phyloP scores from a whole-genome alignment of 176 grass and related monocot genomes.

The Triticum monococcum region DNA sequence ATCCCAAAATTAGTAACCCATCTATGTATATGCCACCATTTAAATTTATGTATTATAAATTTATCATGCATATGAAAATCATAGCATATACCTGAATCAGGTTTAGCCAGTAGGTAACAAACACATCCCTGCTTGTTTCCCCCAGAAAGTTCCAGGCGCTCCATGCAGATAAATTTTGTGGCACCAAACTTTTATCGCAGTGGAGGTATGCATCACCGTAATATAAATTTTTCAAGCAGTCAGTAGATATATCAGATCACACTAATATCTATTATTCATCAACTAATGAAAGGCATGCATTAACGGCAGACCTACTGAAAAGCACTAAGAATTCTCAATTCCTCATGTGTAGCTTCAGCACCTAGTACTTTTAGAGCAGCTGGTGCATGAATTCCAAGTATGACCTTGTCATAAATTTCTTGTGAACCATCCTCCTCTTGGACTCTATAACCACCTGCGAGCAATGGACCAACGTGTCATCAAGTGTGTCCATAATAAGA shows the following conservation, averaged over 20 bases:
- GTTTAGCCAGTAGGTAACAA: slow-evolving; percentile 87
- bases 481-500: too few species aligned
- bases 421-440: slow-evolving; percentile 33
- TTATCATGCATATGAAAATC: too few species aligned
- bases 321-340: slow-evolving; percentile 64
- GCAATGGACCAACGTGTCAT: too few species aligned
- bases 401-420: slow-evolving; percentile 52
- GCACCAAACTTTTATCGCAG: slow-evolving; percentile 63
- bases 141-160: slow-evolving; percentile 85
- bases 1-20: too few species aligned
- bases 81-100: slow-evolving; percentile 54
- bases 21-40: too few species aligned
- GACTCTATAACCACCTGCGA: too few species aligned
- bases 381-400: slow-evolving; percentile 58
- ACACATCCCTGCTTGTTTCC: slow-evolving; percentile 42
- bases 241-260: background rate
- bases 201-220: slow-evolving; percentile 83
- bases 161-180: slow-evolving; percentile 65
- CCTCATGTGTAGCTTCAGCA: slow-evolving; percentile 58
- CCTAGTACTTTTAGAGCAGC: slow-evolving; percentile 74
- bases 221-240: too few species aligned
- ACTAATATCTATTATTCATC: too few species aligned
- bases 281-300: background rate
- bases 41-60: background rate
- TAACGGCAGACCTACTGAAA: slow-evolving; percentile 72